A percentile compares a stretch with the other conserved stretches of the same genome.
Evolutionary conservation across 768 basidiomycete genomes (phyloP).

Genomic region (Paxillus rubicundulus): DNA sequence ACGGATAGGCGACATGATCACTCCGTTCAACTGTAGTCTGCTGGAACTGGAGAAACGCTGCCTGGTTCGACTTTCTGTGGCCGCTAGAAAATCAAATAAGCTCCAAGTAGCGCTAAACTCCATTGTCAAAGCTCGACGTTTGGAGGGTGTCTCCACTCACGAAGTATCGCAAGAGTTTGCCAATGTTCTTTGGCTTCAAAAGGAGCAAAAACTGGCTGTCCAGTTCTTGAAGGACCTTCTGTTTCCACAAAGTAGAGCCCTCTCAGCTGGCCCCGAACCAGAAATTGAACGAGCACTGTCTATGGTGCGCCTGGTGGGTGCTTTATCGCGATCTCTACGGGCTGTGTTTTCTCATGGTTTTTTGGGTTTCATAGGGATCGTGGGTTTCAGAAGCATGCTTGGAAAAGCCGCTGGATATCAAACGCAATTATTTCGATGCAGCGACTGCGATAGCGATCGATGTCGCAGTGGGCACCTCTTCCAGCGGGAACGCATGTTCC

Average conservation of each 20-base stretch:
- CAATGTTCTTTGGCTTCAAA: slow-evolving; percentile 84
- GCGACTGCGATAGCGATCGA: slow-evolving; percentile 43
- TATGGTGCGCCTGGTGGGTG: slow-evolving; percentile 63
- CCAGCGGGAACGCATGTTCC: slow-evolving; percentile 38
- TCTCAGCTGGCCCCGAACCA: slow-evolving; percentile 12
- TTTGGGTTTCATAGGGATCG: slow-evolving; percentile 56
- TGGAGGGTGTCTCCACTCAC: slow-evolving; percentile 47
- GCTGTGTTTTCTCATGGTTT: not conserved
- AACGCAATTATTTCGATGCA: slow-evolving; percentile 63
- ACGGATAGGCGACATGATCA: slow-evolving; percentile 69
- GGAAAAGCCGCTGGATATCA: slow-evolving; percentile 73
- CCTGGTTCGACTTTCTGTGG: slow-evolving; percentile 66
- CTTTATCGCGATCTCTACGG: not conserved
- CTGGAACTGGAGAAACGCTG: slow-evolving; percentile 64
- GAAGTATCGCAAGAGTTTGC: slow-evolving; percentile 80
- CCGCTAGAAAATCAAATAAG: slow-evolving; percentile 66
- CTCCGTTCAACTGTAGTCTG: slow-evolving; percentile 51
- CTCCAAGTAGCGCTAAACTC: slow-evolving; percentile 86
- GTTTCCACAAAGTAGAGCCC: slow-evolving; percentile 12
- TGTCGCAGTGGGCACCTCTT: slow-evolving; percentile 20
- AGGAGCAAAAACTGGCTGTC: slow-evolving; percentile 82
- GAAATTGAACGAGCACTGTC: slow-evolving; percentile 40
- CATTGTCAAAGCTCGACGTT: slow-evolving; percentile 66
- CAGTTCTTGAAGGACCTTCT: slow-evolving; percentile 54
- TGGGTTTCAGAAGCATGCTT: slow-evolving; percentile 90